A percentile compares a stretch with the other conserved stretches of the same genome.
phyloP scores from a whole-genome alignment of 2,329 filamentous ascomycete species.

The Calonectria naviculata region DNA sequence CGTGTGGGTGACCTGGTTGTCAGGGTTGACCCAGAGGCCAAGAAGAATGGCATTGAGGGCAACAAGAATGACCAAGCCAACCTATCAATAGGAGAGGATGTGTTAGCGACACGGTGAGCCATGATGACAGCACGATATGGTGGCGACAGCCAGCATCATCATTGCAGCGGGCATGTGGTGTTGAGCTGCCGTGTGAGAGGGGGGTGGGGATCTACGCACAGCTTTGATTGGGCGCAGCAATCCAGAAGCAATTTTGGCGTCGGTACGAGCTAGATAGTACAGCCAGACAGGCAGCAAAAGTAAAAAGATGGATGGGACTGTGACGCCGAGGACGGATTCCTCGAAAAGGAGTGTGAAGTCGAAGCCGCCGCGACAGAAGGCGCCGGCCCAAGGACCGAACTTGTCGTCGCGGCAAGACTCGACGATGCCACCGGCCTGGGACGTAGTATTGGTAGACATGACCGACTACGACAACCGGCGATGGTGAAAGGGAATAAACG shows the following conservation, averaged over 20 bases:
- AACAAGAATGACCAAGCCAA: background rate
- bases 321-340: slow-evolving; percentile 28
- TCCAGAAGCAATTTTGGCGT: slow-evolving; percentile 9
- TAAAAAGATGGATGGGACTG: slow-evolving; percentile 9
- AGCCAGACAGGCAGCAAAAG: slow-evolving; percentile 13
- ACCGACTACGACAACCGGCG: background rate
- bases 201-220: slow-evolving; percentile 5
- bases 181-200: background rate
- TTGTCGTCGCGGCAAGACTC: slow-evolving; percentile 7
- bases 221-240: slow-evolving; percentile 13
- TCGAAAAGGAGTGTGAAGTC: slow-evolving; percentile 38
- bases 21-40: slow-evolving; percentile 9
- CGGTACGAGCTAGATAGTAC: background rate
- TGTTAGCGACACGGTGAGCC: background rate
- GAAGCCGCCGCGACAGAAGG: slow-evolving; percentile 32
- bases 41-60: slow-evolving; percentile 6
- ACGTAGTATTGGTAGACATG: slow-evolving; percentile 4
- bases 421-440: background rate
- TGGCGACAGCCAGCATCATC: background rate
- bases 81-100: background rate
- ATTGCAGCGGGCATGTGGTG: background rate
- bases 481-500: background rate
- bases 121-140: background rate
- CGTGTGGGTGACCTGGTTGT: slow-evolving; percentile 17
- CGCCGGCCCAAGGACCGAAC: slow-evolving; percentile 18